Percentiles rank a stretch among this genome's conserved stretches.
Evolutionary conservation across 2,329 filamentous ascomycete species (phyloP).

Genomic region (Botrytis sinoallii): DNA sequence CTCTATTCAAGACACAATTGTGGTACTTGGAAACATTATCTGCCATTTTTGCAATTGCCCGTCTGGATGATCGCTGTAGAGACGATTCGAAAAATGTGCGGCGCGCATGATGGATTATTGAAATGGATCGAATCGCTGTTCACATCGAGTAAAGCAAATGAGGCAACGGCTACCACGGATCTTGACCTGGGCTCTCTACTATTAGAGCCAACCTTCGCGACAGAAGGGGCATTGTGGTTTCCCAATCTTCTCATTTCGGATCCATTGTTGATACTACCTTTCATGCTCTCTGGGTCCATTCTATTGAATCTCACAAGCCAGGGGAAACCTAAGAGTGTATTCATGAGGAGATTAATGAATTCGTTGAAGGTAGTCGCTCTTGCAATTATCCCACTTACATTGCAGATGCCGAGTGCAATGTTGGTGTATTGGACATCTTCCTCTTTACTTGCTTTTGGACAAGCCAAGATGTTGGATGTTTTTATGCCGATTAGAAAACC

Average conservation of each 20-base stretch:
- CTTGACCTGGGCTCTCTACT: background rate
- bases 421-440: constrained; percentile 51
- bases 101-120: constrained; percentile 42
- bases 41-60: constrained; percentile 43
- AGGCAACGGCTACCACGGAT: background rate
- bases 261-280: constrained; percentile 48
- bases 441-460: constrained; percentile 42
- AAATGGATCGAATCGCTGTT: constrained; percentile 36
- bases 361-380: constrained; percentile 41
- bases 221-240: constrained; percentile 61
- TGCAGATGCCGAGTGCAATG: constrained; percentile 44
- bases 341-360: constrained; percentile 32
- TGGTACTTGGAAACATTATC: constrained; percentile 36
- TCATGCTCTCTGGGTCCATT: constrained; percentile 47
- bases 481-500: constrained; percentile 40
- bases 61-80: constrained; percentile 48
- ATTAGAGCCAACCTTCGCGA: constrained; percentile 42
- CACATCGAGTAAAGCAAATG: constrained; percentile 1
- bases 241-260: constrained; percentile 54
- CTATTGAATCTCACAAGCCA: constrained; percentile 44
- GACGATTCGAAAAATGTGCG: constrained; percentile 46
- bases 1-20: constrained; percentile 41
- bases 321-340: constrained; percentile 21
- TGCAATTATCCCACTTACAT: constrained; percentile 40
- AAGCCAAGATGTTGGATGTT: constrained; percentile 41